Evolutionary conservation across 225 moss, liverwort and hornwort genomes (phyloP), one percentile per base, ranked within the genome.

Genomic region (Marchantia paleacea): DNA sequence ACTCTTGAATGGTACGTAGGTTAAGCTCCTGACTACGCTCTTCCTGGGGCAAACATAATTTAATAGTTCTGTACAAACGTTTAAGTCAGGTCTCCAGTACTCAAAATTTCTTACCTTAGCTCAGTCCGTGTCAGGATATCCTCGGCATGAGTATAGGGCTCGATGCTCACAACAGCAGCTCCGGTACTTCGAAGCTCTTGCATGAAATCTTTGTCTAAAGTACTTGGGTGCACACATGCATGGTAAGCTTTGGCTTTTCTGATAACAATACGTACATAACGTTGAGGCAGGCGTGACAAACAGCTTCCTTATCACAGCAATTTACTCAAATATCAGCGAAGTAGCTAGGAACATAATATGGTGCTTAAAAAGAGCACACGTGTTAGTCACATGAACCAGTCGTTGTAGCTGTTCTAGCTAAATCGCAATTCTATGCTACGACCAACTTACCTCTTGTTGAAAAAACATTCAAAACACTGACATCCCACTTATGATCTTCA

Each of bases 231-330:
- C 83, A 94, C 93, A 80, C 91, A 94, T n/a, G 67, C 93, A 84
- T 94, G 94, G 80, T 87, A 97, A 52, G 87, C 93, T 88, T 87
- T 93, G 75, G 97, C 93, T 24, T 85, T 90, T 86, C 94, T 96
- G 54, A 69, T 55, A 51, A 81, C 75, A 80, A 76, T 16, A n/a
- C 13, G 51, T 51, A 12, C 22, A 24, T 3, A 68, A 28, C 5
- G 51, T 51, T 22, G 24, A n/a, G 50, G 50, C 72, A 51, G 51
- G 29, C 54, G 19, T 10, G 47, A 12, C 30, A 18, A 15, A 51
- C 30, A 2, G 10, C 50, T 61, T 24, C 39, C 7, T 50, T 51
- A 15, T 50, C 72, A 50, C 3, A 18, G 22, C 9, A 10, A 49
- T 7, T 24, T 51, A 19, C 51, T 39, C 20, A 50, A 19, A 7